Evolutionary conservation across 2,329 filamentous ascomycete species (phyloP), one percentile per base, ranked within the genome.

Genomic region (Penicillium palitans): DNA sequence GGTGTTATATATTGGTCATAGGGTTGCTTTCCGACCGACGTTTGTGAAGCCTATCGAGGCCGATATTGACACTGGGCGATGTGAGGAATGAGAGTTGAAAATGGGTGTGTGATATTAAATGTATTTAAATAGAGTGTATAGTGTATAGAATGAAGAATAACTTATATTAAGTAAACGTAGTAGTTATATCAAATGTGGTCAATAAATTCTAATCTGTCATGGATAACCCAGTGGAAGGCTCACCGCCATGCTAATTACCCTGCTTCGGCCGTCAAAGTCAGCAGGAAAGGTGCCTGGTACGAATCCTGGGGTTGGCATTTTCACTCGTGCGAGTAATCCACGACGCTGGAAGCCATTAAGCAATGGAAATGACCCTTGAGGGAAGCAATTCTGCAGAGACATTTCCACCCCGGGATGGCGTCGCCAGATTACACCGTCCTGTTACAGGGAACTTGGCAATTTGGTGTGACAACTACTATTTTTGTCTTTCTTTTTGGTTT

Each of bases 381-480:
- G 79, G 80, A 81, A 83, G 81, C 74, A 80, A 84, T 83, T 81
- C 79, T 80, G 81, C 81, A 84, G 80, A 82, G 80, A 78, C 70
- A 73, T 72, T 74, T 79, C 76, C 80, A 78, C 79, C 80, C 80
- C 77, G 76, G 74, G 76, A 74, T 81, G 80, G 81, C 81, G 80
- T 77, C 72, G 74, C 75, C 78, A 79, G 81, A 83, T 72, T 73
- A 83, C 80, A 80, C 76, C 78, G 66, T 68, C 68, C 64, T 66
- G 68, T 74, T 74, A 74, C 71, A 74, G 67, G 73, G 67, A 68
- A 69, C 47, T 63, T 69, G 64, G 62, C 68, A 71, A 64, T 66
- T 71, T 71, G 74, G 72, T 64, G 69, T 61, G 64, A 72, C 74
- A 63, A 78, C 75, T 63, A 57, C 68, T 65, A 61, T 59, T 65